Evolutionary conservation across 1,284 basidiomycete species (phyloP).

Genomic region (Apiotrichum siamense): DNA sequence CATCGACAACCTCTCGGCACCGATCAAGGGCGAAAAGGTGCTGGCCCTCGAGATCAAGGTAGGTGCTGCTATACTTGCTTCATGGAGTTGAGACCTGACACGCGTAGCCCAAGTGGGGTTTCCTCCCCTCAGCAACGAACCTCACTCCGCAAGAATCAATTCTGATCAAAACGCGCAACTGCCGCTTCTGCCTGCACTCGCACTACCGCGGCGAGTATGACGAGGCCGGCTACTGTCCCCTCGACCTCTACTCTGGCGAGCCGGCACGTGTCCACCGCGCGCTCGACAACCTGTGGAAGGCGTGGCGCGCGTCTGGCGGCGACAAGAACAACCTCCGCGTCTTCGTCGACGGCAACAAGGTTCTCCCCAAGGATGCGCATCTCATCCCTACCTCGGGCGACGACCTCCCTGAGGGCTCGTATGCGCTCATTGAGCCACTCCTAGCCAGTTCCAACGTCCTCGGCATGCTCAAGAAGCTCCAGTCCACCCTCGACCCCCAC

Average conservation of each 20-base stretch:
- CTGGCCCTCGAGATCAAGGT: conserved; percentile 75
- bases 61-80: neutral
- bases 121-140: conserved; percentile 59
- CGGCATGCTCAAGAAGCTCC: conserved; percentile 57
- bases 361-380: conserved; percentile 56
- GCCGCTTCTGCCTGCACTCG: conserved; percentile 85
- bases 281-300: conserved; percentile 63
- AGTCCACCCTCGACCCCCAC: conserved; percentile 69
- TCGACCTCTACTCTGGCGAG: conserved; percentile 76
- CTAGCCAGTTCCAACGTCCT: conserved; percentile 58
- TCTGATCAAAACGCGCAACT: conserved; percentile 61
- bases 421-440: conserved; percentile 50
- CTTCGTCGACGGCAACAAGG: conserved; percentile 60
- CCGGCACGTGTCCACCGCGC: conserved; percentile 57
- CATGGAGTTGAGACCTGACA: neutral
- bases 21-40: conserved; percentile 15
- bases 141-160: conserved; percentile 58
- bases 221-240: conserved; percentile 61
- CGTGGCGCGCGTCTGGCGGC: conserved; percentile 61
- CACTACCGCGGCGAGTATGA: conserved; percentile 47
- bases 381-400: conserved; percentile 11
- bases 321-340: conserved; percentile 71
- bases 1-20: conserved; percentile 59
- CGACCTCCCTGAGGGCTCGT: conserved; percentile 9
- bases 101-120: conserved; percentile 83